phyloP scores from a whole-genome alignment of 495 filamentous ascomycete genomes.

The Massariosphaeria phaeospora region DNA sequence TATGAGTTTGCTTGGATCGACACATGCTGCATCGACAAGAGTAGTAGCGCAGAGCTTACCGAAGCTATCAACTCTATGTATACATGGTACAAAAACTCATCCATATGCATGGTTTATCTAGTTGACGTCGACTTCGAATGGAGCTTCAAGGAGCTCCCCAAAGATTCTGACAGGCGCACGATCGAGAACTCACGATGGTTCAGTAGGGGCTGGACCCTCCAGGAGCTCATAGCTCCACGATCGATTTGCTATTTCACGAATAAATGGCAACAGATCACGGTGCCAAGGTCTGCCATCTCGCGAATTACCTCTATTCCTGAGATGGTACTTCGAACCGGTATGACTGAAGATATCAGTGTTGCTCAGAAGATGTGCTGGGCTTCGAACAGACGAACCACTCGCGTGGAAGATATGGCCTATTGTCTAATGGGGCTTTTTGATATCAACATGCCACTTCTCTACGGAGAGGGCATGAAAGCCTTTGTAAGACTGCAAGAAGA shows the following conservation, averaged over 20 bases:
- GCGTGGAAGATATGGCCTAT: not conserved
- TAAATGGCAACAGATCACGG: no score
- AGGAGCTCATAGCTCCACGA: not conserved
- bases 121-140: not conserved
- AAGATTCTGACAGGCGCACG: not conserved
- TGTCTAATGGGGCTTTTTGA: not conserved
- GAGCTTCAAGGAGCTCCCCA: no score
- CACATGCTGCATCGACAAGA: constrained; percentile 30
- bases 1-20: constrained; percentile 5
- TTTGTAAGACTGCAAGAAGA: constrained; percentile 1
- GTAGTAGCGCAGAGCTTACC: constrained; percentile 9
- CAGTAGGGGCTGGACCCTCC: not conserved
- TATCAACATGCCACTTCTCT: not conserved
- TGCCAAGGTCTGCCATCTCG: no score
- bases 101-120: not conserved
- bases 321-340: not conserved
- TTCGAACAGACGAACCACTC: not conserved
- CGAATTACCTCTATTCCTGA: not conserved
- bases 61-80: constrained; percentile 5
- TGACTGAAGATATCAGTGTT: not conserved
- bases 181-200: not conserved
- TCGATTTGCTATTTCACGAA: no score
- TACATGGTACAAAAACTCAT: not conserved
- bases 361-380: not conserved
- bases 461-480: not conserved